Conservation (phyloP, 257 asterid species). For the Plantago elongata region DNA sequence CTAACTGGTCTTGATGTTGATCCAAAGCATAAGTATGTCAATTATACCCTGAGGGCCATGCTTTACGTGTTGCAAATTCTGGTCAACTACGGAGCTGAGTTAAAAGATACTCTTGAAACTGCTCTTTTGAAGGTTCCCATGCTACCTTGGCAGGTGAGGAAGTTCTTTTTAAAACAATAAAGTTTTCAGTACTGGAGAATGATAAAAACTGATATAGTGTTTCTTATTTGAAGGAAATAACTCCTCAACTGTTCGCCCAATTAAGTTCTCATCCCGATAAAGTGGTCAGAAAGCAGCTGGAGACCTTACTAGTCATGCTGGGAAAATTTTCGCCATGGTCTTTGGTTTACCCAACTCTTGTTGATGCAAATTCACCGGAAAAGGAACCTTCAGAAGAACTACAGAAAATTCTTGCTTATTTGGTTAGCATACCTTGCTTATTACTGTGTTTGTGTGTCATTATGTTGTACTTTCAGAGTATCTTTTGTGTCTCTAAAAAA, state of each 20-base stretch:
- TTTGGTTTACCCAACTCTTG: slow-evolving; percentile 87
- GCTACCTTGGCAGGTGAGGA: slow-evolving; percentile 93
- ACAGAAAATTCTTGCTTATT: slow-evolving; percentile 70
- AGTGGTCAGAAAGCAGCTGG: slow-evolving; percentile 81
- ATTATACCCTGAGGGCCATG: slow-evolving; percentile 79
- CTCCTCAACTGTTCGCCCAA: slow-evolving; percentile 92
- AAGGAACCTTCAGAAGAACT: slow-evolving; percentile 91
- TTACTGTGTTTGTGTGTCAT: slow-evolving; percentile 17
- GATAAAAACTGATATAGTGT: slow-evolving; percentile 31
- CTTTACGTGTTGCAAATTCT: slow-evolving; percentile 77
- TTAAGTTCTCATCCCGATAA: slow-evolving; percentile 90
- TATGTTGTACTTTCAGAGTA: slow-evolving; percentile 9
- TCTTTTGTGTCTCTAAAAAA: slow-evolving; percentile 3
- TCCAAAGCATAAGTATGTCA: slow-evolving; percentile 47
- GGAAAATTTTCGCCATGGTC: slow-evolving; percentile 94
- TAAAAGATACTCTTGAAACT: slow-evolving; percentile 72
- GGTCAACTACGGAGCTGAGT: slow-evolving; percentile 86
- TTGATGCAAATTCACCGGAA: slow-evolving; percentile 80
- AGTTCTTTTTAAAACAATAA: slow-evolving; percentile 10
- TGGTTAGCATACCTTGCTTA: slow-evolving; percentile 49
- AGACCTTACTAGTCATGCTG: slow-evolving; percentile 74
- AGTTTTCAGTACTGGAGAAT: neutral
- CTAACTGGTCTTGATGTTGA: slow-evolving; percentile 49
- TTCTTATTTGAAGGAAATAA: slow-evolving; percentile 69
- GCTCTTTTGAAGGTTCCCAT: slow-evolving; percentile 82